A percentile compares a stretch with the other conserved stretches of the same genome.
Evolutionary conservation across 108 stramenopile species (phyloP).

Genomic region (Skeletonema marinoi): DNA sequence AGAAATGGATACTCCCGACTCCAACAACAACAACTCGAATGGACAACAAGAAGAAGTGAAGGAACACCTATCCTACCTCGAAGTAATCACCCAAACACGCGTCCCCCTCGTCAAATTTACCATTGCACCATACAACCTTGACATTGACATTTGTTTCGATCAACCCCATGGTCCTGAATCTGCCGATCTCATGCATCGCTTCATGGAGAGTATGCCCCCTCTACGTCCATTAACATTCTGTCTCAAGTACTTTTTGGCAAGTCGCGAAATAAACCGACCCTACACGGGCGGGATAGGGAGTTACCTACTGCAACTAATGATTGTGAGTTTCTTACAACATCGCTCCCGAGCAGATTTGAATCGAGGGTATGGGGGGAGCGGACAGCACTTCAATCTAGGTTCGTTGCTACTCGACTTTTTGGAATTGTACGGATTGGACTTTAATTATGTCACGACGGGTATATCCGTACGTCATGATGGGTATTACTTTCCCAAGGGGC

Average conservation of each 20-base stretch:
- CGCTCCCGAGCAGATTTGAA: conserved; percentile 54
- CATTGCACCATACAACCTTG: conserved; percentile 72
- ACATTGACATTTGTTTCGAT: conserved; percentile 90
- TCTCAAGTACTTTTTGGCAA: conserved; percentile 91
- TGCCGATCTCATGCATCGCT: conserved; percentile 76
- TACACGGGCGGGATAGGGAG: conserved; percentile 95
- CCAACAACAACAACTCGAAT: background rate
- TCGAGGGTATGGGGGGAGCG: conserved; percentile 3
- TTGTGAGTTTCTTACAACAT: conserved; percentile 88
- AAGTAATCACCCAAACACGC: conserved; percentile 85
- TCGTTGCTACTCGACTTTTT: conserved; percentile 90
- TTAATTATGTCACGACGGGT: conserved; percentile 89
- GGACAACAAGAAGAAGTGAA: conserved; percentile 13
- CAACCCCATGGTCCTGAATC: conserved; percentile 73
- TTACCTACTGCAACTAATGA: conserved; percentile 91
- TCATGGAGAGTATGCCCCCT: conserved; percentile 83
- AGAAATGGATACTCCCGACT: background rate
- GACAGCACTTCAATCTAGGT: conserved; percentile 71
- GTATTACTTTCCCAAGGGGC: conserved; percentile 87
- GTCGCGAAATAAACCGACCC: conserved; percentile 91
- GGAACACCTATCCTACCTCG: conserved; percentile 78
- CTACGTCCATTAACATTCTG: conserved; percentile 92
- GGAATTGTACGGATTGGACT: conserved; percentile 88
- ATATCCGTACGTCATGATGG: conserved; percentile 88
- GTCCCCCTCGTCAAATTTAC: conserved; percentile 97